Percentiles rank a stretch among this genome's conserved stretches.
These are phyloP conservation scores for Aspergillus tubingensis DNA, from an alignment of 2,329 filamentous ascomycete species.

Conservation along the genomic window DNA sequence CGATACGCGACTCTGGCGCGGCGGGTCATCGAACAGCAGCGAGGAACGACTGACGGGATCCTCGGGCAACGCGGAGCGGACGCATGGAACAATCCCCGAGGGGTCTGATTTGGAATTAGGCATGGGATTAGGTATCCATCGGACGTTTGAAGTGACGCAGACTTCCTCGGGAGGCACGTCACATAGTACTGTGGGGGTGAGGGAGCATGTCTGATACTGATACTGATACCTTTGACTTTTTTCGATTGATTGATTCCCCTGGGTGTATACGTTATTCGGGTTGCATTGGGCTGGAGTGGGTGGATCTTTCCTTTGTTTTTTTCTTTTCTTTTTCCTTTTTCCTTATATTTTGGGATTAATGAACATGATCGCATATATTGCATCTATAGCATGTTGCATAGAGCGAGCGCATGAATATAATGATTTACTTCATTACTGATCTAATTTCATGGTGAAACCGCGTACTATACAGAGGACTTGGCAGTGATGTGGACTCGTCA, in stretches of 20 bases:
- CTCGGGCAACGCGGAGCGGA: background rate
- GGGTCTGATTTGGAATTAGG: background rate
- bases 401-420: too few relatives aligned
- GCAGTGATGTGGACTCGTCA: too few relatives aligned
- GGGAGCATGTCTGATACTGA: background rate
- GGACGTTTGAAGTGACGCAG: constrained; percentile 33
- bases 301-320: background rate
- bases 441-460: too few relatives aligned
- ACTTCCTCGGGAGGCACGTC: constrained; percentile 14
- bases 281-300: background rate
- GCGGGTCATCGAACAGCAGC: constrained; percentile 26
- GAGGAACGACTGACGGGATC: constrained; percentile 30
- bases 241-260: too few relatives aligned
- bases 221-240: background rate
- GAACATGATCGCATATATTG: too few relatives aligned
- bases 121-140: constrained; percentile 31
- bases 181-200: background rate
- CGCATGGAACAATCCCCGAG: background rate
- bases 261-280: background rate
- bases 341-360: too few relatives aligned
- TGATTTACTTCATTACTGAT: too few relatives aligned
- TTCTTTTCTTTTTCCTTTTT: too few relatives aligned
- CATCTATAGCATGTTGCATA: too few relatives aligned
- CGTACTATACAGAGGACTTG: too few relatives aligned
- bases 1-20: constrained; percentile 20